phyloP scores from a whole-genome alignment of 495 filamentous ascomycete species.

The Cercophora sp. region DNA sequence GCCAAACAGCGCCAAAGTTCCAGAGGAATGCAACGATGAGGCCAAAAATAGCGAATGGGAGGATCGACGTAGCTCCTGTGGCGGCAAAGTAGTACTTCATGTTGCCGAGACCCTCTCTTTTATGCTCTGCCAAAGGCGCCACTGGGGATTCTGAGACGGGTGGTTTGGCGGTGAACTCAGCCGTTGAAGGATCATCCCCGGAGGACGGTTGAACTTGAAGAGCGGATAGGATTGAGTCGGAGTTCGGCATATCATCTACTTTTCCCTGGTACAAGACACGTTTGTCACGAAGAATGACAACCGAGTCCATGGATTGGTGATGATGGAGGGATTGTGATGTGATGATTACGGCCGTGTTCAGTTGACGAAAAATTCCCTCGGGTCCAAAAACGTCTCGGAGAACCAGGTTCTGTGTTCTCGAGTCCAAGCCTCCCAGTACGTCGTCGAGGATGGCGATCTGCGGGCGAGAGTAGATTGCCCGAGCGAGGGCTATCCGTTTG shows the following conservation, averaged over 20 bases:
- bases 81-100: slow-evolving; percentile 37
- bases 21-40: slow-evolving; percentile 26
- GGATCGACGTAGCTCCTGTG: slow-evolving; percentile 24
- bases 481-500: slow-evolving; percentile 63
- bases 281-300: background rate
- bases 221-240: background rate
- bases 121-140: too few relatives aligned
- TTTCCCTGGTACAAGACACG: background rate
- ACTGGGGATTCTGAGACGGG: too few relatives aligned
- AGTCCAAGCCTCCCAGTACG: slow-evolving; percentile 45
- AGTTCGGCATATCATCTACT: background rate
- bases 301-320: background rate
- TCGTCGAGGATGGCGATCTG: slow-evolving; percentile 62
- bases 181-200: background rate
- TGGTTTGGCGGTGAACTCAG: too few relatives aligned
- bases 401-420: background rate
- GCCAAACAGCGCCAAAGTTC: slow-evolving; percentile 38
- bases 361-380: background rate
- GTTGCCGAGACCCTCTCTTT: too few relatives aligned
- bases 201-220: background rate
- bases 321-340: background rate
- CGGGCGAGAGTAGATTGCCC: slow-evolving; percentile 58
- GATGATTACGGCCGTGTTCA: background rate
- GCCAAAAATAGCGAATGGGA: slow-evolving; percentile 19
- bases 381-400: background rate